Base-by-base conservation (phyloP, 768 basidiomycete species). In the Hirschioporus abietinus region DNA sequence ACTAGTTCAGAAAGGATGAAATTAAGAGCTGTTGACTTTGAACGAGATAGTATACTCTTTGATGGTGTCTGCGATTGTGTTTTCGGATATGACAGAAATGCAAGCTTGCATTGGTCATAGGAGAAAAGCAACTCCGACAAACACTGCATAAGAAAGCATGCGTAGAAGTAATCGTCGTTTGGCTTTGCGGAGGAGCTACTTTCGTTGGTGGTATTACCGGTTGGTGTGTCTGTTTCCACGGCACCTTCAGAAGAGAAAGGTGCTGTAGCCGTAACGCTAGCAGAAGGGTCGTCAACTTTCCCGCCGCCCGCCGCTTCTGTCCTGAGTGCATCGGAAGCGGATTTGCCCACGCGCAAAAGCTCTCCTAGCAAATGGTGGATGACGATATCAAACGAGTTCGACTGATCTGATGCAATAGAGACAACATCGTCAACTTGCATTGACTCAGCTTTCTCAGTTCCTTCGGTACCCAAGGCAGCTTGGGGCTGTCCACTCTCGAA, bases 51-150 rank as follows among this genome's bases (percentile, higher is more conserved):
- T 25, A 76, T 71, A 36, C 93, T 90, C 76, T 93, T 92, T n/a
- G 84, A 77, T 5, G 85, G 83, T 0, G 86, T 83, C 61, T 85
- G 82, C 0, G 78, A 71, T 30, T 86, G 85, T 70, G 81, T 84
- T 67, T 72, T 73, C 4, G 87, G 82, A 71, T 86, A 94, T 0
- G 92, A 89, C 64, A 97, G 75, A 77, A 99, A 94, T 6, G 91
- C 88, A 26, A 88, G 74, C 76, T 99, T 99, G 86, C 94, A 96
- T 7, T 87, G 76, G 70, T 95, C 90, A 72, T 99, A 99, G 15
- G 95, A 98, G 68, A 96, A 93, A 15, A 97, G 78, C 10, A 99
- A 80, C 77, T 99, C 97, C 1, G 95, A 93, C 60, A 98, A 80
- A 70, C 88, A 91, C 74, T 95, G 92, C 90, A 96, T 93, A 69